A percentile compares a stretch with the other conserved stretches of the same genome.
phyloP scores from a whole-genome alignment of 768 basidiomycete species.

The Amanita muscaria region DNA sequence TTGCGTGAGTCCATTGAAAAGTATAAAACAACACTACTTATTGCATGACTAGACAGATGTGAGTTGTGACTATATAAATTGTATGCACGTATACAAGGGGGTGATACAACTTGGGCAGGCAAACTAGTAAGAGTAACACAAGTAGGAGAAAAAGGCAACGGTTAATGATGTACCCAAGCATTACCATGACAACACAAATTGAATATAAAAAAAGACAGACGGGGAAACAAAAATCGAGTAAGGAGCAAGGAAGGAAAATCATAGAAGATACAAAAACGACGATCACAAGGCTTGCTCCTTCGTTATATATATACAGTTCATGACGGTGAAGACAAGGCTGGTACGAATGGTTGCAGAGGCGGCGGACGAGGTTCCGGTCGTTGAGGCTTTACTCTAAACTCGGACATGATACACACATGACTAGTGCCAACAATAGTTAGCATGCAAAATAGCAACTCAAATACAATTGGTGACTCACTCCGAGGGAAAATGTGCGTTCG shows the following conservation, averaged over 20 bases:
- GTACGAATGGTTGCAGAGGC: conserved; percentile 8
- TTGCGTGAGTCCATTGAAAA: too few species aligned
- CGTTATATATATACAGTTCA: conserved; percentile 7
- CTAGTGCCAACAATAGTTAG: conserved; percentile 27
- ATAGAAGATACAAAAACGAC: conserved; percentile 4
- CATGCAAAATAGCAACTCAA: too few species aligned
- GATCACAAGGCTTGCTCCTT: background rate
- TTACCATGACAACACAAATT: conserved; percentile 6
- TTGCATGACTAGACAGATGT: background rate
- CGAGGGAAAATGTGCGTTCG: conserved; percentile 92
- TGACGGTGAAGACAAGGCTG: background rate
- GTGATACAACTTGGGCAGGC: conserved; percentile 7
- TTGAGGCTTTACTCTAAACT: conserved; percentile 76
- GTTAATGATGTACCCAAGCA: conserved; percentile 5
- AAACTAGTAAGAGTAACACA: background rate
- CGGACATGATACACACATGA: conserved; percentile 61
- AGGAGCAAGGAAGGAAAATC: background rate
- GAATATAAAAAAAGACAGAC: background rate
- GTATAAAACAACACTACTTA: too few species aligned
- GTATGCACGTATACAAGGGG: conserved; percentile 5
- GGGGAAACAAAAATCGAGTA: background rate
- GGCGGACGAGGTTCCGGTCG: conserved; percentile 31
- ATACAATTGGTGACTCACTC: too few species aligned
- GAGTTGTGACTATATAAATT: conserved; percentile 5
- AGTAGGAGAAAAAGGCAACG: background rate